Base-by-base conservation (phyloP, 2,329 filamentous ascomycete genomes). In the Beauveria bassiana region DNA sequence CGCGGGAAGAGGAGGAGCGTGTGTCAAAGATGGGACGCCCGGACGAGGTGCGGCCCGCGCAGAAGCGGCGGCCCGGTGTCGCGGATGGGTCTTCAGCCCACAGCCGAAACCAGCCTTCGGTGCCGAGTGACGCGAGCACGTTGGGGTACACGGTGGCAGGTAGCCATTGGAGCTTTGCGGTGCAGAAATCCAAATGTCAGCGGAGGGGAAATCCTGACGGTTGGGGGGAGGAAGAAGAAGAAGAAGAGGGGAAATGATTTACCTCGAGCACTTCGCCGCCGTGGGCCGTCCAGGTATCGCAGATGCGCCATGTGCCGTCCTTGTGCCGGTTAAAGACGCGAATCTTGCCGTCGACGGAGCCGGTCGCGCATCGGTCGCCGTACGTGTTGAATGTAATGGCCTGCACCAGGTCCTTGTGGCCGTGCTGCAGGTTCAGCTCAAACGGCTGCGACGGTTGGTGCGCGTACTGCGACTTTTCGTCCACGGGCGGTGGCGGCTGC, bases 51-150 rank as follows among this genome's bases (percentile, higher is more conserved):
- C 79, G 90, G 18, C 72, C 73, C 78, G 75, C 81, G 71, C 87
- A 90, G 79, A 97, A 98, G 57, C 93, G 87, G 38, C 89, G 86
- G 38, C 92, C 91, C 0, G 88, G 86, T 1, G 89, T 82, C 54
- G 95, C 89, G 1, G 87, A 89, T 18, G 89, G 86, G 74, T 97
- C 91, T 76, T 97, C 93, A 64, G 90, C 88, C 93, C 93, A 98
- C 66, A 98, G 81, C 72, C 92, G 91, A 78, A 96, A 91, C 73
- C 88, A 87, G 69, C 93, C 91, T 69, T 97, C 93, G 69, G 93
- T 89, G 65, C 90, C 91, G 63, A 97, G 89, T 59, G 90, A 96
- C 61, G 88, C 93, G 67, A 98, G 80, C 68, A 96, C 85, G 70
- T 95, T 86, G 43, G 85, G 91, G 67, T 95, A 95, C 63, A 95